These are phyloP conservation scores for Nicotiana attenuata DNA, from an alignment of 257 asterid genomes.

Conservation along the genomic window DNA sequence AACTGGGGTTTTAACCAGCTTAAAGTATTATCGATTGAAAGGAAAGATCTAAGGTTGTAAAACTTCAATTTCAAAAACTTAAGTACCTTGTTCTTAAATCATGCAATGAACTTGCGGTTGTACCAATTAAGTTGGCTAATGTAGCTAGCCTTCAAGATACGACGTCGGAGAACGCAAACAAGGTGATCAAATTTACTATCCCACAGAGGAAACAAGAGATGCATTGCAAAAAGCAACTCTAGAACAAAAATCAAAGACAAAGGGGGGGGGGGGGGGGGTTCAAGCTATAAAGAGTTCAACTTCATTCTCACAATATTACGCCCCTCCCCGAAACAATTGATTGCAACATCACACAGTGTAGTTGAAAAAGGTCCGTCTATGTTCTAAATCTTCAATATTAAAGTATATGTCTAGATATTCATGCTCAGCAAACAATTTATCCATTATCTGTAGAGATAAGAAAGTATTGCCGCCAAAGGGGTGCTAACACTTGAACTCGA, in stretches of 20 bases:
- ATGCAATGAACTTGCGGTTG: neutral
- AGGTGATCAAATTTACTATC: neutral
- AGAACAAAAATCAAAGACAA: neutral
- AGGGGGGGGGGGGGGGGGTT: too few species aligned
- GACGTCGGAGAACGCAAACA: neutral
- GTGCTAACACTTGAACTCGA: neutral
- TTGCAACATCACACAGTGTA: too few species aligned
- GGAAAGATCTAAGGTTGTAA: conserved; percentile 1
- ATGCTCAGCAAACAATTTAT: neutral
- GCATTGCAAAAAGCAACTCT: neutral
- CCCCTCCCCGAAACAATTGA: too few species aligned
- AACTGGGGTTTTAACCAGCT: neutral
- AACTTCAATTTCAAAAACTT: conserved; percentile 1
- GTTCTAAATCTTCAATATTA: neutral
- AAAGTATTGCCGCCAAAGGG: neutral
- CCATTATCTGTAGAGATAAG: neutral
- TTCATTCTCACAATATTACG: neutral
- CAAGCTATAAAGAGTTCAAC: neutral
- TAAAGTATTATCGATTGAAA: conserved; percentile 5
- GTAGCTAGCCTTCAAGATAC: neutral
- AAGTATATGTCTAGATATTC: neutral
- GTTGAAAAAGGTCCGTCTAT: too few species aligned
- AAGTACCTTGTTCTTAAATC: neutral
- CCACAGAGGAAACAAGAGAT: neutral
- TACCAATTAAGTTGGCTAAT: neutral